Base-by-base conservation (phyloP, 441 rosid species). In the Bruguiera hainesii region DNA sequence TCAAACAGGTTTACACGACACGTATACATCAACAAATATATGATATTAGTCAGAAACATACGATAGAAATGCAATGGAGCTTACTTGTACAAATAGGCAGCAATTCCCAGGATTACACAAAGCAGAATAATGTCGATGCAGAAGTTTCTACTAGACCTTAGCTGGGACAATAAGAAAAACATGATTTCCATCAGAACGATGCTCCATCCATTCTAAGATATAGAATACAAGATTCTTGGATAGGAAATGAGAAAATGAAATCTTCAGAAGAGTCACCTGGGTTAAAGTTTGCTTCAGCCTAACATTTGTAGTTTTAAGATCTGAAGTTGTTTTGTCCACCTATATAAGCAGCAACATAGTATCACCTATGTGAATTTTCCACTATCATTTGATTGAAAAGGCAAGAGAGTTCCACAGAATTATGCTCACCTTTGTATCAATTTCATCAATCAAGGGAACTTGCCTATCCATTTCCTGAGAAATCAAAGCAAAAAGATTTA, bases 11-110 rank as follows among this genome's bases (percentile, higher is more conserved):
- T 29, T 23, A 46, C 18, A 26, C 30, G 8, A 42, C 48, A 11
- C 4, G 3, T 11, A 42, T 3, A 42, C 13, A 42, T 42, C 48
- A 42, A 42, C 46, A 23, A 19, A 25, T 25, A 26, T 1, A 15
- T 7, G 35, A 57, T 57, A 0, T 5, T 25, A 2, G 56, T 25
- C 21, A 48, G 53, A n/a, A 48, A 48, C n/a, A 26, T 39, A 15
- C 0, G 33, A 25, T 31, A 31, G 61, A 35, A 23, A 60, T 26
- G 66, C 56, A 66, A 37, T 64, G 61, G 61, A 64, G 59, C 90
- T 81, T 88, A 91, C 98, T 94, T 91, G 94, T 89, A 91, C 42
- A 91, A 66, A 71, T 94, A 94, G 69, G 97, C 89, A 51, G 97
- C 96, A 28, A 91, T 85, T 59, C 97, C 97, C 46, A 94, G 83